Conservation (phyloP, 805 yeast genomes). For the Candida ficus region DNA sequence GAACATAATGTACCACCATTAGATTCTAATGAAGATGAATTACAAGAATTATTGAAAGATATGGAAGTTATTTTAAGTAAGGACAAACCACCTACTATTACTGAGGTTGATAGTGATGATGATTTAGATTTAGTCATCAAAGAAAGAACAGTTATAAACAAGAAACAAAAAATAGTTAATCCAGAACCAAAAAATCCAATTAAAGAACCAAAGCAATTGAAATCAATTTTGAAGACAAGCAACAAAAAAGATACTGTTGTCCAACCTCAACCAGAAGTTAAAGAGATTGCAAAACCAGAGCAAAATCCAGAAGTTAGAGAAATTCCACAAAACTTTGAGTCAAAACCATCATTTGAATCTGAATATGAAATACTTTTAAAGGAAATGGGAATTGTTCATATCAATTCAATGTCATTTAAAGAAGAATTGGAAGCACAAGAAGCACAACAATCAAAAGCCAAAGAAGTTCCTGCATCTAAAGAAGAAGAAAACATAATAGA, state of each 20-base stretch:
- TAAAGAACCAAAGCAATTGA: slow-evolving; percentile 1
- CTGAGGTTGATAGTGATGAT: slow-evolving; percentile 1
- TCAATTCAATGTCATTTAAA: background rate
- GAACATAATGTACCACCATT: slow-evolving; percentile 9
- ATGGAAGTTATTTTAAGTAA: slow-evolving; percentile 18
- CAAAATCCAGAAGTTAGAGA: background rate
- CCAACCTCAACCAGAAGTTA: background rate
- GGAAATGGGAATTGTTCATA: slow-evolving; percentile 16
- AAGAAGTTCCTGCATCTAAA: background rate
- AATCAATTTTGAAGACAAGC: background rate
- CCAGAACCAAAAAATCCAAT: background rate
- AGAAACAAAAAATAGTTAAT: background rate
- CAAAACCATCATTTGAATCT: background rate
- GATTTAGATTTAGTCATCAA: slow-evolving; percentile 1
- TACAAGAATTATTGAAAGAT: slow-evolving; percentile 28
- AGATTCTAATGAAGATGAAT: slow-evolving; percentile 16
- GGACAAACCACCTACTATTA: slow-evolving; percentile 5
- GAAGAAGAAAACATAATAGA: no score
- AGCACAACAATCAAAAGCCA: background rate
- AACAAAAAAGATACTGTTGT: background rate
- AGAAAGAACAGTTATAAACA: slow-evolving; percentile 6
- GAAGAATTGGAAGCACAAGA: background rate
- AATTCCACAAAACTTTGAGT: background rate
- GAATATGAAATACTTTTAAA: slow-evolving; percentile 7
- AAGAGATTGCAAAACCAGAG: background rate